A percentile compares a stretch with the other conserved stretches of the same genome.
phyloP scores from a whole-genome alignment of 2,329 filamentous ascomycete genomes.

The Corniculantispora saksenae region DNA sequence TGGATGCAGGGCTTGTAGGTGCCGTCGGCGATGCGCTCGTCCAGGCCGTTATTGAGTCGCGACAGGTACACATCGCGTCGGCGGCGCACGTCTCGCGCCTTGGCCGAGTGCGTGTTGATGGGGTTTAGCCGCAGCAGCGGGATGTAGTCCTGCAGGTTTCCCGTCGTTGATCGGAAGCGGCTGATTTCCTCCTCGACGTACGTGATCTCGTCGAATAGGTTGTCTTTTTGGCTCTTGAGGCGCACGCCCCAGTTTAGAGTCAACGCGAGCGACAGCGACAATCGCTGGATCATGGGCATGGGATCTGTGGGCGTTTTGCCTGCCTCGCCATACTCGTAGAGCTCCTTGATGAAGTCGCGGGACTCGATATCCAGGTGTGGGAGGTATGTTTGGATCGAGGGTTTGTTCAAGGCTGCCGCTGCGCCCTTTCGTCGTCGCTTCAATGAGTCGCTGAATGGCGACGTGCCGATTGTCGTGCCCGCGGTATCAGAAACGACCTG shows the following conservation, averaged over 20 bases:
- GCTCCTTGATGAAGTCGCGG: conserved; percentile 62
- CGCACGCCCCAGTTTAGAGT: conserved; percentile 68
- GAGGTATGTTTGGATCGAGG: conserved; percentile 63
- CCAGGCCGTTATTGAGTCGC: conserved; percentile 57
- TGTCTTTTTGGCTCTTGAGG: conserved; percentile 57
- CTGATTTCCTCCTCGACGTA: conserved; percentile 63
- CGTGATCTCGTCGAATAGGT: conserved; percentile 63
- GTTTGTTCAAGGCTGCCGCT: conserved; percentile 65
- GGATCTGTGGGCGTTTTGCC: conserved; percentile 60
- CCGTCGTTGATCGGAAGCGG: conserved; percentile 60
- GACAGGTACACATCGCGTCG: conserved; percentile 62
- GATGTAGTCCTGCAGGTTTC: conserved; percentile 63
- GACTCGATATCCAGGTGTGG: conserved; percentile 64
- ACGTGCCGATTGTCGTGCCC: conserved; percentile 68
- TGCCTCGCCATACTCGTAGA: conserved; percentile 56
- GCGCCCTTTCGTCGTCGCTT: conserved; percentile 66
- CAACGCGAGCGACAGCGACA: conserved; percentile 61
- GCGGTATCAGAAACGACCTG: conserved; percentile 65
- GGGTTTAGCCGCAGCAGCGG: conserved; percentile 61
- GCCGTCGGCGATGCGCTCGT: conserved; percentile 61
- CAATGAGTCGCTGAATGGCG: conserved; percentile 64
- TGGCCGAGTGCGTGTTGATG: conserved; percentile 57
- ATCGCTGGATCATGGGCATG: conserved; percentile 68
- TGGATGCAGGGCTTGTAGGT: conserved; percentile 66
- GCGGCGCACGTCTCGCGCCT: conserved; percentile 60